Conservation (phyloP, 176 grass and related monocot species). For the Ampelocalamus luodianensis region DNA sequence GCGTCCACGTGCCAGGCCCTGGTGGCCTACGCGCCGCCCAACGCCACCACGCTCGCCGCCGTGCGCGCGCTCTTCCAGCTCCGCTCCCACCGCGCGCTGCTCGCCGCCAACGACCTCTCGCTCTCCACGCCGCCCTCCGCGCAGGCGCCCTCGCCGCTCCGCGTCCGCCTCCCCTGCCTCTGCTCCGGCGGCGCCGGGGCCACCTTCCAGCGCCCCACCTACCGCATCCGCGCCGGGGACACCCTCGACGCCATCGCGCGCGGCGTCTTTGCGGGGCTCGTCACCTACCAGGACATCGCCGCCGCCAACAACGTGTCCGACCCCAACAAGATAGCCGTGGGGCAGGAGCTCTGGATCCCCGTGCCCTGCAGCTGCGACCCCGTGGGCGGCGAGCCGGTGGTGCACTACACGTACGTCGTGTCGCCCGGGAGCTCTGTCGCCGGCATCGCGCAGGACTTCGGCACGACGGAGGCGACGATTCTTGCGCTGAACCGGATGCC, state of each 20-base stretch:
- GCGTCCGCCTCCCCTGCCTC: constrained; percentile 77
- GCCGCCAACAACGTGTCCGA: constrained; percentile 80
- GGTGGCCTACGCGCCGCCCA: constrained; percentile 67
- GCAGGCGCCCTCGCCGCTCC: constrained; percentile 50
- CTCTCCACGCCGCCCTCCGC: constrained; percentile 50
- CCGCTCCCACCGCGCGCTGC: constrained; percentile 75
- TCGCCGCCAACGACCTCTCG: constrained; percentile 71
- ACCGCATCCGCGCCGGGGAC: constrained; percentile 66
- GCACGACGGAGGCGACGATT: constrained; percentile 56
- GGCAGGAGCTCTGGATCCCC: constrained; percentile 79
- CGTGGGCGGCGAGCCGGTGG: constrained; percentile 44
- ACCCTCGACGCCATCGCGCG: constrained; percentile 64
- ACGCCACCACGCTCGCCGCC: constrained; percentile 67
- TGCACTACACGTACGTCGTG: constrained; percentile 75
- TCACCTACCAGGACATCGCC: constrained; percentile 84
- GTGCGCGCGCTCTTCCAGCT: constrained; percentile 81
- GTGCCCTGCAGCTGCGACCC: constrained; percentile 97
- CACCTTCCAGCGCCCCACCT: constrained; percentile 69
- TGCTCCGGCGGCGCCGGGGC: constrained; percentile 77
- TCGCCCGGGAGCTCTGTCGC: constrained; percentile 54
- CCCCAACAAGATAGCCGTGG: constrained; percentile 54
- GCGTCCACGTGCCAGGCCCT: constrained; percentile 74
- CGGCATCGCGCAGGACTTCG: constrained; percentile 65
- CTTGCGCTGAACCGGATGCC: constrained; percentile 61
- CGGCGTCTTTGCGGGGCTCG: constrained; percentile 61